A percentile compares a stretch with the other conserved stretches of the same genome.
Conservation (phyloP, 495 filamentous ascomycete species). For the Symbiotaphrina buchneri region DNA sequence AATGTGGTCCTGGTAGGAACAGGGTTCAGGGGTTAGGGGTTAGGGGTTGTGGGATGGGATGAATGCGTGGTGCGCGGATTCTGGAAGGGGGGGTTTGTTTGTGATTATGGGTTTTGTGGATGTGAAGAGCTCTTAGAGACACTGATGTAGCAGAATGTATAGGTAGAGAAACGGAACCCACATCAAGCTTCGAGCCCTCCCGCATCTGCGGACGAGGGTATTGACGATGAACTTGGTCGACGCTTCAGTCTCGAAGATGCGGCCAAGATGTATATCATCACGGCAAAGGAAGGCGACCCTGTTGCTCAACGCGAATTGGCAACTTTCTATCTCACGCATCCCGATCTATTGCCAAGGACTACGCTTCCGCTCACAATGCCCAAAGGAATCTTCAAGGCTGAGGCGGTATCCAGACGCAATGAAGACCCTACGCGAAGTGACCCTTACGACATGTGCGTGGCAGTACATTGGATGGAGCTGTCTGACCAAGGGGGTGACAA, state of each 20-base stretch:
- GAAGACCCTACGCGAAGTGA: slow-evolving; percentile 38
- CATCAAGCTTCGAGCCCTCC: too few relatives aligned
- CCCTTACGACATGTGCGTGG: slow-evolving; percentile 82
- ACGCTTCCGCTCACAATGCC: slow-evolving; percentile 70
- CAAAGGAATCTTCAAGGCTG: slow-evolving; percentile 75
- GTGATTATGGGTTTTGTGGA: too few relatives aligned
- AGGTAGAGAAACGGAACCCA: too few relatives aligned
- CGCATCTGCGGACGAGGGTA: too few relatives aligned
- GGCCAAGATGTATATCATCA: slow-evolving; percentile 80
- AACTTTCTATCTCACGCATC: slow-evolving; percentile 84
- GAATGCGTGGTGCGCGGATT: too few relatives aligned
- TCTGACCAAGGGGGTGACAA: slow-evolving; percentile 72
- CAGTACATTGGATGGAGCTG: slow-evolving; percentile 96
- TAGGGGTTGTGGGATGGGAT: too few relatives aligned
- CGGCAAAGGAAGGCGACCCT: slow-evolving; percentile 79
- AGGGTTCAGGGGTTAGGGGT: too few relatives aligned
- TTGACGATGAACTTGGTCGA: too few relatives aligned
- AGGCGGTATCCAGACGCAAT: slow-evolving; percentile 43
- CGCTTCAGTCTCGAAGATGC: slow-evolving; percentile 59
- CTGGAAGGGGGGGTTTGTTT: too few relatives aligned
- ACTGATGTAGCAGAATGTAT: too few relatives aligned
- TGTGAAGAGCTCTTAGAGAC: too few relatives aligned
- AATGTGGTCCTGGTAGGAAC: too few relatives aligned
- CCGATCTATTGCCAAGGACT: slow-evolving; percentile 64
- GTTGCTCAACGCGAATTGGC: slow-evolving; percentile 89